These are phyloP conservation scores for Dactylella cylindrospora DNA, from an alignment of 2,329 filamentous ascomycete genomes.

Conservation along the genomic window DNA sequence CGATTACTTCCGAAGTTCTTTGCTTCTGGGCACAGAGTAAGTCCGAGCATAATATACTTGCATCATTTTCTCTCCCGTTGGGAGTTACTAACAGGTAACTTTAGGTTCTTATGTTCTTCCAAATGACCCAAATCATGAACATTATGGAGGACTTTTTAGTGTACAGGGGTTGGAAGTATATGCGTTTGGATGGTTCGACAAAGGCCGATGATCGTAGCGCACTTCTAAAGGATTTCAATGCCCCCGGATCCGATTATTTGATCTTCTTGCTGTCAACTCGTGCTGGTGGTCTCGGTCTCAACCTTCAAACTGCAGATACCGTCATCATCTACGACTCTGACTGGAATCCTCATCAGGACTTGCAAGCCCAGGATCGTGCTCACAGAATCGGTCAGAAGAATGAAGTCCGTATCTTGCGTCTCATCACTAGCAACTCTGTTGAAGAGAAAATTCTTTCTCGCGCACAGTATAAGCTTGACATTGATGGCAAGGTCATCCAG, in stretches of 20 bases:
- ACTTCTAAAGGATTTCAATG: slow-evolving; percentile 84
- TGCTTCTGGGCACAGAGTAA: slow-evolving; percentile 77
- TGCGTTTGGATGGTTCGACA: slow-evolving; percentile 92
- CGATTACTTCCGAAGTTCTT: slow-evolving; percentile 91
- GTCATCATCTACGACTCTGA: slow-evolving; percentile 99
- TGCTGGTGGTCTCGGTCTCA: slow-evolving; percentile 95
- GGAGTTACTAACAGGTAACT: slow-evolving; percentile 1
- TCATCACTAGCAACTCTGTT: slow-evolving; percentile 95
- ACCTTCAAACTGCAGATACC: slow-evolving; percentile 94
- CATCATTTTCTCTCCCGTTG: background rate
- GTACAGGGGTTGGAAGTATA: slow-evolving; percentile 76
- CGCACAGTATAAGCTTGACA: slow-evolving; percentile 95
- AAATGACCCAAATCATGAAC: slow-evolving; percentile 99
- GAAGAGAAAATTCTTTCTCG: slow-evolving; percentile 98
- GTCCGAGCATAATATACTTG: background rate
- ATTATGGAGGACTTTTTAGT: slow-evolving; percentile 99
- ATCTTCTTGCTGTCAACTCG: slow-evolving; percentile 98
- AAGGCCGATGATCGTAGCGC: slow-evolving; percentile 97
- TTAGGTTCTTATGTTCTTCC: slow-evolving; percentile 91
- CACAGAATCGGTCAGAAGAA: slow-evolving; percentile 99
- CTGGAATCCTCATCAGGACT: slow-evolving; percentile 99
- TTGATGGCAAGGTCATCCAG: slow-evolving; percentile 99
- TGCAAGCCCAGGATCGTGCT: slow-evolving; percentile 98
- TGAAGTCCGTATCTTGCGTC: slow-evolving; percentile 90
- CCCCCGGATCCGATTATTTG: slow-evolving; percentile 86